phyloP scores from a whole-genome alignment of 768 basidiomycete genomes.

The Agrocybe praecox region DNA sequence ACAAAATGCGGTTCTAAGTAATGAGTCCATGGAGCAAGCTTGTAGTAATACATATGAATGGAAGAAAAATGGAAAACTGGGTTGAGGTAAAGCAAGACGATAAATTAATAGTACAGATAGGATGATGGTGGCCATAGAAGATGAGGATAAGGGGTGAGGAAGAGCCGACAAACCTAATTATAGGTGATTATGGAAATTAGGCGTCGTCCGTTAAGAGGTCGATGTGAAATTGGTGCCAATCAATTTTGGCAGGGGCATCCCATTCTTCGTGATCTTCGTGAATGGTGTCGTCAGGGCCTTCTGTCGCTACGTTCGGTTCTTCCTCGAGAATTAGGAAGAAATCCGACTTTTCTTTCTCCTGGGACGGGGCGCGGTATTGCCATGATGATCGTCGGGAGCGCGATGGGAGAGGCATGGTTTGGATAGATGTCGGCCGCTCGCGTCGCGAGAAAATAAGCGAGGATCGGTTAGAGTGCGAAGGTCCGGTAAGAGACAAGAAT shows the following conservation, averaged over 20 bases:
- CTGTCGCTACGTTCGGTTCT: slow-evolving; percentile 25
- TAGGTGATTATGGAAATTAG: background rate
- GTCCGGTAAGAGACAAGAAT: slow-evolving; percentile 41
- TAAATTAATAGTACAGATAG: background rate
- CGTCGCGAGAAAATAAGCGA: slow-evolving; percentile 21
- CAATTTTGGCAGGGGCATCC: slow-evolving; percentile 43
- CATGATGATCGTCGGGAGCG: slow-evolving; percentile 24
- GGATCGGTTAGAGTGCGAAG: slow-evolving; percentile 26
- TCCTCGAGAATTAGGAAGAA: slow-evolving; percentile 44
- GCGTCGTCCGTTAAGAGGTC: slow-evolving; percentile 38
- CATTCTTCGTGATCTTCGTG: slow-evolving; percentile 24
- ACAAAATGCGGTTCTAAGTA: no score
- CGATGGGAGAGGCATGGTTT: slow-evolving; percentile 28
- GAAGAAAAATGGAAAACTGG: background rate
- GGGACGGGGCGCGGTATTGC: slow-evolving; percentile 25
- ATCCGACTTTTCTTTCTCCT: slow-evolving; percentile 34
- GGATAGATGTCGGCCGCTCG: slow-evolving; percentile 25
- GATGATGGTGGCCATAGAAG: background rate
- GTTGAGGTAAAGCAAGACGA: background rate
- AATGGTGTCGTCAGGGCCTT: slow-evolving; percentile 8
- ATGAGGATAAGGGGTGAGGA: background rate
- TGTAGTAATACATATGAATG: background rate
- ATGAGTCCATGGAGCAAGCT: no score
- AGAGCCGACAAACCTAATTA: background rate
- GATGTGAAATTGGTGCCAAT: slow-evolving; percentile 62